Evolutionary conservation across 495 filamentous ascomycete species (phyloP).

Genomic region (Penicillium flavigenum): DNA sequence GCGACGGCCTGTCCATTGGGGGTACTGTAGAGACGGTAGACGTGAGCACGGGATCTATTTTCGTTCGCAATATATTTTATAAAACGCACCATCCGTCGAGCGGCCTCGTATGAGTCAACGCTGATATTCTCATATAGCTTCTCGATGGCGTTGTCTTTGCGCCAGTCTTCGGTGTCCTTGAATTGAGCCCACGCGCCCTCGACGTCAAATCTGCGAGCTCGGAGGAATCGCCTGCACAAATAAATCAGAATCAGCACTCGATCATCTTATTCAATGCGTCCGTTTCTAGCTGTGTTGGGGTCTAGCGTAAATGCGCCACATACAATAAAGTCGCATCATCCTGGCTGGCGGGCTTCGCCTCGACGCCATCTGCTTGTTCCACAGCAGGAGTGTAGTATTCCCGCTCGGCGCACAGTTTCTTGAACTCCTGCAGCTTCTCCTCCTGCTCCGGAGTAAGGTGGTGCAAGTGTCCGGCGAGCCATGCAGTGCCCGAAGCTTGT

Average conservation of each 20-base stretch:
- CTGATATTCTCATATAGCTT: slow-evolving; percentile 76
- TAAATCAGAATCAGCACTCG: slow-evolving; percentile 4
- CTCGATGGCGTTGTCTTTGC: slow-evolving; percentile 72
- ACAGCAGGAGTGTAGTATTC: slow-evolving; percentile 61
- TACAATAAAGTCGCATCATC: slow-evolving; percentile 83
- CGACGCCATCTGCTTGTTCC: slow-evolving; percentile 31
- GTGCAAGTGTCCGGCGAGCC: slow-evolving; percentile 65
- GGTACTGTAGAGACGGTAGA: slow-evolving; percentile 57
- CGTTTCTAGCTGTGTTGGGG: slow-evolving; percentile 7
- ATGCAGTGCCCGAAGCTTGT: slow-evolving; percentile 43
- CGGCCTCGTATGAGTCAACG: slow-evolving; percentile 75
- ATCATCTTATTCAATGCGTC: background rate
- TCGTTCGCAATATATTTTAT: background rate
- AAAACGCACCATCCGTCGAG: slow-evolving; percentile 65
- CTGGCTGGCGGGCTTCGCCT: slow-evolving; percentile 54
- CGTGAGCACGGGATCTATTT: background rate
- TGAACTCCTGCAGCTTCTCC: slow-evolving; percentile 64
- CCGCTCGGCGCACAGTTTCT: slow-evolving; percentile 59
- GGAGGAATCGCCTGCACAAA: slow-evolving; percentile 66
- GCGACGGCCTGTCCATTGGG: slow-evolving; percentile 86
- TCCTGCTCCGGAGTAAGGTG: slow-evolving; percentile 70
- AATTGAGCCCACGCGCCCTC: slow-evolving; percentile 79
- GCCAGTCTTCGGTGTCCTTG: slow-evolving; percentile 85
- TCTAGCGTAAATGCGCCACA: slow-evolving; percentile 28
- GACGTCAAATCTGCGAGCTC: slow-evolving; percentile 72